Evolutionary conservation across 805 yeast species (phyloP).

Genomic region (Candida jianshihensis): DNA sequence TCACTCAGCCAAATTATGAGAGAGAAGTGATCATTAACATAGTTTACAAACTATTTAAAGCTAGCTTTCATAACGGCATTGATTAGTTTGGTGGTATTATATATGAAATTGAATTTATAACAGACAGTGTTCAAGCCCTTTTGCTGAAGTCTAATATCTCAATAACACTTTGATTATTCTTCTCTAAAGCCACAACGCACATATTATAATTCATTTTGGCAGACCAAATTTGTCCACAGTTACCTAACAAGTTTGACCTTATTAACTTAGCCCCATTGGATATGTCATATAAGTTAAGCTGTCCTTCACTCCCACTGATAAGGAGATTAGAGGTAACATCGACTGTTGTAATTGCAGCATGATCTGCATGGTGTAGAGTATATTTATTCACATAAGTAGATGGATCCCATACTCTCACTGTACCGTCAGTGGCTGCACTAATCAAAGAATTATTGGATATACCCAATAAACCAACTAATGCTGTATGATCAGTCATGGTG

Average conservation of each 20-base stretch:
- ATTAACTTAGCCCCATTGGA: conserved; percentile 63
- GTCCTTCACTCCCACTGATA: conserved; percentile 83
- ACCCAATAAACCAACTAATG: conserved; percentile 81
- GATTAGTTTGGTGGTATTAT: too few relatives aligned
- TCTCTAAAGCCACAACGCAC: conserved; percentile 88
- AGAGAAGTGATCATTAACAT: too few relatives aligned
- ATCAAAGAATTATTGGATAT: conserved; percentile 71
- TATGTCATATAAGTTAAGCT: conserved; percentile 84
- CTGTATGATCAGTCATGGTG: conserved; percentile 80
- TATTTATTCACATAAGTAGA: conserved; percentile 57
- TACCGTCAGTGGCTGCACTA: conserved; percentile 93
- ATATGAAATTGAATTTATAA: too few relatives aligned
- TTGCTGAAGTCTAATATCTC: conserved; percentile 78
- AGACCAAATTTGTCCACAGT: conserved; percentile 91
- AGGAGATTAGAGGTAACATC: conserved; percentile 80
- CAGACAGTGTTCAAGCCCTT: too few relatives aligned
- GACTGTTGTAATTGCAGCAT: conserved; percentile 88
- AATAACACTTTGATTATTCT: conserved; percentile 61
- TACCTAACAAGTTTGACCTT: conserved; percentile 60
- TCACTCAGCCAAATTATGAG: too few relatives aligned
- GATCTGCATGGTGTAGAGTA: conserved; percentile 68
- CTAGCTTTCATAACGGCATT: too few relatives aligned
- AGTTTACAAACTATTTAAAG: too few relatives aligned
- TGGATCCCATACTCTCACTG: conserved; percentile 91
- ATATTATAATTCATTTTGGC: conserved; percentile 78